A percentile compares a stretch with the other conserved stretches of the same genome.
Conservation (phyloP, 495 filamentous ascomycete species). For the Durotheca rogersii region DNA sequence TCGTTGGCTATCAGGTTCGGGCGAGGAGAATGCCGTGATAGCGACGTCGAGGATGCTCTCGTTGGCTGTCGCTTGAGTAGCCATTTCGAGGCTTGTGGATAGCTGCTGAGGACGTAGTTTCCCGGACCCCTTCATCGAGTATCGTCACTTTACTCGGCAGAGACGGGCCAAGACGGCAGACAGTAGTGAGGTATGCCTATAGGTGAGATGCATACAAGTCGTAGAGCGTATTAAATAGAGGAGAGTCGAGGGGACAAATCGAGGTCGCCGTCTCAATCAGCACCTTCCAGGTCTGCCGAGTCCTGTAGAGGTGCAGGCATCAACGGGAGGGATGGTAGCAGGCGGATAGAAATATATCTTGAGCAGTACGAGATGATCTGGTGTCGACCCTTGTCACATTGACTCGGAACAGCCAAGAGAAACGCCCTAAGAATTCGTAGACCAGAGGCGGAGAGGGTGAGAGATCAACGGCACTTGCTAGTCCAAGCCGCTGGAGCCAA, state of each 20-base stretch:
- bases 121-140: too few relatives aligned
- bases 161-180: too few relatives aligned
- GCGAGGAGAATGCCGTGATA: slow-evolving; percentile 30
- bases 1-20: slow-evolving; percentile 37
- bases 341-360: slow-evolving; percentile 22
- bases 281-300: background rate
- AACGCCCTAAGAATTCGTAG: slow-evolving; percentile 14
- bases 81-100: slow-evolving; percentile 8
- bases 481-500: slow-evolving; percentile 20
- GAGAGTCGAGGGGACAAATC: too few relatives aligned
- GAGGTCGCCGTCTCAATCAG: slow-evolving; percentile 7
- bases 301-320: slow-evolving; percentile 6
- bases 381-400: slow-evolving; percentile 17
- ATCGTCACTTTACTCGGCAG: too few relatives aligned
- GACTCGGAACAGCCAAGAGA: slow-evolving; percentile 14
- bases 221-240: slow-evolving; percentile 1
- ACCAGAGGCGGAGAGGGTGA: slow-evolving; percentile 5
- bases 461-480: slow-evolving; percentile 23
- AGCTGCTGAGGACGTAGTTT: slow-evolving; percentile 1
- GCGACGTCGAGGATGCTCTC: slow-evolving; percentile 30
- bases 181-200: too few relatives aligned
- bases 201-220: too few relatives aligned
- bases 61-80: slow-evolving; percentile 14
- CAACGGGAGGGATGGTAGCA: too few relatives aligned
- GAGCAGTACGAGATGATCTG: slow-evolving; percentile 8